These are phyloP conservation scores for Pezicula neosporulosa DNA, from an alignment of 2,329 filamentous ascomycete genomes.

Conservation along the genomic window DNA sequence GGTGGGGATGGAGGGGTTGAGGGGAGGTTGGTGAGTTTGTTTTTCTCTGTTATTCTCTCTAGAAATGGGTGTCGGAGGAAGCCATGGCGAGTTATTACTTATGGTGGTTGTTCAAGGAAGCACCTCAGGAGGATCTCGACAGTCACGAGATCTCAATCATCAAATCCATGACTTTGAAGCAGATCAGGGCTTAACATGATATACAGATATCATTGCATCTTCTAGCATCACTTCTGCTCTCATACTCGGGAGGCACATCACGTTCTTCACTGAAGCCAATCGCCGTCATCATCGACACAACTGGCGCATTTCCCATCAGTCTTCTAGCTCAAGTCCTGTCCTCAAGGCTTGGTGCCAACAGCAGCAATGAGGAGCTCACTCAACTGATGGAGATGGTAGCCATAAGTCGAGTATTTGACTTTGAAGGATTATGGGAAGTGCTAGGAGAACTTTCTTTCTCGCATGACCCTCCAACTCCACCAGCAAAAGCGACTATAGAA, in stretches of 20 bases:
- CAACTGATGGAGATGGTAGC: conserved; percentile 44
- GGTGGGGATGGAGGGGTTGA: conserved; percentile 4
- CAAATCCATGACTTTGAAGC: neutral
- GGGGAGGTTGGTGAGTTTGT: conserved; percentile 23
- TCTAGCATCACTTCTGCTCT: conserved; percentile 18
- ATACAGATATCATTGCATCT: conserved; percentile 23
- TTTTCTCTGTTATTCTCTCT: conserved; percentile 1
- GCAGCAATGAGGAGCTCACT: conserved; percentile 12
- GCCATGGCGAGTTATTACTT: too few species aligned
- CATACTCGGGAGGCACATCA: conserved; percentile 1
- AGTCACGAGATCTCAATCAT: neutral
- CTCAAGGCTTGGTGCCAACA: neutral
- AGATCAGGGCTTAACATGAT: neutral
- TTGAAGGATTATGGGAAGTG: conserved; percentile 56
- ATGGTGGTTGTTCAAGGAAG: neutral
- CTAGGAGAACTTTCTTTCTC: conserved; percentile 41
- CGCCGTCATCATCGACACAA: conserved; percentile 26
- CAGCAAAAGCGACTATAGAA: neutral
- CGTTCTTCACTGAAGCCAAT: conserved; percentile 4
- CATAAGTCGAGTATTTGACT: conserved; percentile 54
- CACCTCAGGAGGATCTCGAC: neutral
- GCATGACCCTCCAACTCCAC: too few species aligned
- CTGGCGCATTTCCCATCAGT: conserved; percentile 23
- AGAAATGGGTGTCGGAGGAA: too few species aligned
- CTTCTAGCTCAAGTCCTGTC: conserved; percentile 21